Conservation (phyloP, 2,329 filamentous ascomycete genomes). For the Pyricularia grisea region DNA sequence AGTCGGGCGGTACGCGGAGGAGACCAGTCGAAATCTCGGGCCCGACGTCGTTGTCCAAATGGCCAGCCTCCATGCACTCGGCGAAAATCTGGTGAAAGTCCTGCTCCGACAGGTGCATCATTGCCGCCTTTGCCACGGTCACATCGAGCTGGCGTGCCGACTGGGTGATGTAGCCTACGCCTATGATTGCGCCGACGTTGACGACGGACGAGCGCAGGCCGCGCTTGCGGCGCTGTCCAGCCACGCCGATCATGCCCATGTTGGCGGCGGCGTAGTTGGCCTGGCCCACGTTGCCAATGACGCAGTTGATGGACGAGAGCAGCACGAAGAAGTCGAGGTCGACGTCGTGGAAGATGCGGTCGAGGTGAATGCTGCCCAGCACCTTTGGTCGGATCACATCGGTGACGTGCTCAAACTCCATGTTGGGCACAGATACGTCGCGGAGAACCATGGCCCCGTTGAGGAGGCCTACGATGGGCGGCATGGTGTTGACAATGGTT, state of each 20-base stretch:
- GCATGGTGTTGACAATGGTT: slow-evolving; percentile 12
- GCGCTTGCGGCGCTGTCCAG: slow-evolving; percentile 17
- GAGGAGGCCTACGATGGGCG: slow-evolving; percentile 24
- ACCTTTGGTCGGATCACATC: slow-evolving; percentile 21
- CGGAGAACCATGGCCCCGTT: slow-evolving; percentile 27
- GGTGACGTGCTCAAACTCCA: slow-evolving; percentile 13
- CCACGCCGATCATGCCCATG: slow-evolving; percentile 24
- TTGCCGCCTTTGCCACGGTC: not conserved
- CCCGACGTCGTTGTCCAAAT: slow-evolving; percentile 4
- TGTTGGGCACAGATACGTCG: slow-evolving; percentile 16
- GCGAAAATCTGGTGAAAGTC: slow-evolving; percentile 1
- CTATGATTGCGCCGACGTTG: slow-evolving; percentile 21
- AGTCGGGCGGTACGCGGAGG: slow-evolving; percentile 4
- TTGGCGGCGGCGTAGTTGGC: slow-evolving; percentile 31
- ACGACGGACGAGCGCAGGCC: slow-evolving; percentile 24
- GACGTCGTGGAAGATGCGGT: slow-evolving; percentile 18
- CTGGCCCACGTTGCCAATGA: slow-evolving; percentile 21
- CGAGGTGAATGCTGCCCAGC: slow-evolving; percentile 17
- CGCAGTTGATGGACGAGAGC: slow-evolving; percentile 17
- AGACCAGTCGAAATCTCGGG: slow-evolving; percentile 8
- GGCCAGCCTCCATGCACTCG: slow-evolving; percentile 10
- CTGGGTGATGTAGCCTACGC: slow-evolving; percentile 20
- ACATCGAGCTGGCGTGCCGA: not conserved
- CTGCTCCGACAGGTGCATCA: not conserved
- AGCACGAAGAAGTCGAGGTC: slow-evolving; percentile 25